phyloP scores from a whole-genome alignment of 1,139 yeast genomes.

The Geotrichum klebahnii region DNA sequence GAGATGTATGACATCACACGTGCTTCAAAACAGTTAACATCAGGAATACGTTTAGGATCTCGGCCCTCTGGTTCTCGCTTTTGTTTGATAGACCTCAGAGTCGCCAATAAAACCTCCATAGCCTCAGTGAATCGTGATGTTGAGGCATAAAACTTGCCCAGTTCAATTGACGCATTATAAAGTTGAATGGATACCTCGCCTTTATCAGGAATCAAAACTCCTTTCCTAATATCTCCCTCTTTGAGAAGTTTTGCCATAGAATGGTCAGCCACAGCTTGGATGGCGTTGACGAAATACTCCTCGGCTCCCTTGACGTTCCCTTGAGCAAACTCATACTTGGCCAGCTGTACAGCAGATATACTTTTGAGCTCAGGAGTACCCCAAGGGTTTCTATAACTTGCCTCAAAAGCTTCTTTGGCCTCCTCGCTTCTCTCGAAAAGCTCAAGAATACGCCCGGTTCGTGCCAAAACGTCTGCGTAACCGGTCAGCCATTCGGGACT shows the following conservation, averaged over 20 bases:
- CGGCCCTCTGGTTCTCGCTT: conserved; percentile 24
- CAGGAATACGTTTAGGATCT: conserved; percentile 20
- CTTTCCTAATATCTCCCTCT: conserved; percentile 38
- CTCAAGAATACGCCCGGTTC: conserved; percentile 38
- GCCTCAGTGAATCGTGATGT: conserved; percentile 31
- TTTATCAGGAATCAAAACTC: conserved; percentile 15
- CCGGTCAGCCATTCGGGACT: conserved; percentile 40
- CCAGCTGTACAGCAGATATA: conserved; percentile 32
- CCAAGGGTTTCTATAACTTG: conserved; percentile 35
- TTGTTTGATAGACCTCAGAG: conserved; percentile 32
- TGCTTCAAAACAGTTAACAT: conserved; percentile 35
- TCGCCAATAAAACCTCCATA: conserved; percentile 35
- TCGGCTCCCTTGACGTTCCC: conserved; percentile 38
- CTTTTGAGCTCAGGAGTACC: conserved; percentile 33
- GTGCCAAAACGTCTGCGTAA: conserved; percentile 40
- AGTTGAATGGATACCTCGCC: conserved; percentile 16
- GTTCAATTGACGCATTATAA: conserved; percentile 28
- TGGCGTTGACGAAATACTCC: conserved; percentile 43
- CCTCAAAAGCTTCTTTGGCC: conserved; percentile 35
- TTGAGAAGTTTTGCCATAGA: conserved; percentile 9
- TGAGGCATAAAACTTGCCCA: conserved; percentile 35
- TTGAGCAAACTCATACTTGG: conserved; percentile 29
- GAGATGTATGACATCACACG: conserved; percentile 55
- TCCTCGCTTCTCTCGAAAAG: conserved; percentile 31
- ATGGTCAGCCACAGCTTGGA: conserved; percentile 27